Evolutionary conservation across 2,329 filamentous ascomycete species (phyloP), one percentile per base, ranked within the genome.

Genomic region (Curvularia verruculosa): DNA sequence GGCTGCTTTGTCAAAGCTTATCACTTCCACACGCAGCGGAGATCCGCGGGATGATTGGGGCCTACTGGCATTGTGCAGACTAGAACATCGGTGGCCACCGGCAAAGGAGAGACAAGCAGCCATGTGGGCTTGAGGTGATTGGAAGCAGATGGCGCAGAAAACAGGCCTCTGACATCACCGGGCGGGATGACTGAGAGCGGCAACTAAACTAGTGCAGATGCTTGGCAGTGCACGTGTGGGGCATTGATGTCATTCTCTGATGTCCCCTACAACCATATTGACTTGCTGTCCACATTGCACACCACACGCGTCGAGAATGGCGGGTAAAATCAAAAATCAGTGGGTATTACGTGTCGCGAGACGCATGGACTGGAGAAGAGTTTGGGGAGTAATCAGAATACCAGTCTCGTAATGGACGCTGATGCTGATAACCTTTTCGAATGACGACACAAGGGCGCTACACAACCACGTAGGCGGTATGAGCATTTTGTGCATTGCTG

Each of bases 1-100:
- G 18, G n/a, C 34, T 49, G 37, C 54, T 57, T 54, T 12, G 37
- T 29, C 8, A 31, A 57, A 57, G 54, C 54, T 54, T 54, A 54
- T 57, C 54, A 53, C 50, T 54, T 54, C 54, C 54, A 24, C 29
- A 39, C 54, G 45, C 26, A 56, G 54, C 36, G 19, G 12, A 28
- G 29, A 15, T 24, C 24, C 3, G 39, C 10, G 12, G 3, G 19
- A 23, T 24, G 3, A 41, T 15, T 13, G 8, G 21, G 39, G 39
- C 19, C n/a, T 21, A 13, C 5, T 24, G 39, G 31, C 26, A 37
- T 7, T 36, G 13, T n/a, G 12, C 5, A n/a, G 15, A 36, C 44
- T 31, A 37, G 40, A 40, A 31, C 28, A 23, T 26, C 47, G 52
- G 47, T 40, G 28, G 40, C 39, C 21, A 28, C 40, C 47, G 52